phyloP scores from a whole-genome alignment of 768 basidiomycete species.

The Phaffia tasmanica region DNA sequence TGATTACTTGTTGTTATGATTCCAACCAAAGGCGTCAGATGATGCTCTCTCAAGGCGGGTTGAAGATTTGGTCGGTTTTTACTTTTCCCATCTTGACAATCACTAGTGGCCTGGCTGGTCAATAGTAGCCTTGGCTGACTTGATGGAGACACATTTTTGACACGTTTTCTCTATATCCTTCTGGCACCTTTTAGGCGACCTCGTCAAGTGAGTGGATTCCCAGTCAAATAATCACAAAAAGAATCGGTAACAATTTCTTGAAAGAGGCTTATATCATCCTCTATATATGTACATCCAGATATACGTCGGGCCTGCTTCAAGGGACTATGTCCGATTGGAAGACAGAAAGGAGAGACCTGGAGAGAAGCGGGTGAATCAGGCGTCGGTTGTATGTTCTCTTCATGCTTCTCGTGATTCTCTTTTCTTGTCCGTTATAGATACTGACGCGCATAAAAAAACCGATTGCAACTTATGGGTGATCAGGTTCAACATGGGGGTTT shows the following conservation, averaged over 20 bases:
- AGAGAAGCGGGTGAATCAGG: not conserved
- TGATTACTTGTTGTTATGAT: constrained; percentile 2
- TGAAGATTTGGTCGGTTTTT: constrained; percentile 85
- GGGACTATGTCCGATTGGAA: constrained; percentile 53
- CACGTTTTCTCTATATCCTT: constrained; percentile 5
- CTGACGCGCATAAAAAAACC: too few species aligned
- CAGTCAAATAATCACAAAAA: too few species aligned
- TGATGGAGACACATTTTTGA: constrained; percentile 1
- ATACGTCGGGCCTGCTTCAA: constrained; percentile 62
- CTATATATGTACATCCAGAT: constrained; percentile 43
- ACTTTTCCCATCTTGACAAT: constrained; percentile 45
- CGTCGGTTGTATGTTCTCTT: constrained; percentile 1
- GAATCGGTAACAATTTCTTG: too few species aligned
- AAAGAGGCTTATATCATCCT: not conserved
- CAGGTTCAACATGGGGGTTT: constrained; percentile 20
- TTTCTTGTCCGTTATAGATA: not conserved
- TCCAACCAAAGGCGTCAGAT: constrained; percentile 44
- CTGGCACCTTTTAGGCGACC: constrained; percentile 23
- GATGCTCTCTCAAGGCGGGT: constrained; percentile 79
- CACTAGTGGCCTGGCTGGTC: too few species aligned
- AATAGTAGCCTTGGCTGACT: constrained; percentile 26
- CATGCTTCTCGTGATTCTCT: too few species aligned
- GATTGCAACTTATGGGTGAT: too few species aligned
- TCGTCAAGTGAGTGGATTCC: not conserved
- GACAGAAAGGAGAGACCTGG: not conserved